These are phyloP conservation scores for Boletus reticulatus DNA, from an alignment of 768 basidiomycete species.

Conservation along the genomic window DNA sequence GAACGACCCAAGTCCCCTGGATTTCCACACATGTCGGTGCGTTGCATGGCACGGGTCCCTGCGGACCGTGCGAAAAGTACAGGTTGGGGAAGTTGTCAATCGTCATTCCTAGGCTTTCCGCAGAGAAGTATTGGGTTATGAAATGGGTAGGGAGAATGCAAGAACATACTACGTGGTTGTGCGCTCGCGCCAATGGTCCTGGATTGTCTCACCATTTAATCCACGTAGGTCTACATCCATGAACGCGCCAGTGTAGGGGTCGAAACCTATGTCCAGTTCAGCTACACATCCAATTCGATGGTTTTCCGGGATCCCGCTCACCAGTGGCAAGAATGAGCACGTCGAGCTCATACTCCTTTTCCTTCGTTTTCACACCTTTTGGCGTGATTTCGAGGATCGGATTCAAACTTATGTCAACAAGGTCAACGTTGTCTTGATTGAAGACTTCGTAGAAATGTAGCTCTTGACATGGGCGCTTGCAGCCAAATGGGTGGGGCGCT, in stretches of 20 bases:
- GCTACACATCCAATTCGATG: too few species aligned
- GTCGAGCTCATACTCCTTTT: constrained; percentile 5
- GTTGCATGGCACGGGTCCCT: constrained; percentile 9
- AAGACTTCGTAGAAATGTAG: constrained; percentile 9
- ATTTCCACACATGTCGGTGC: constrained; percentile 12
- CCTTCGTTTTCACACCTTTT: constrained; percentile 3
- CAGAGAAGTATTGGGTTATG: background rate
- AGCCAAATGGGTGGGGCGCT: constrained; percentile 9
- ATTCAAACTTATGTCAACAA: constrained; percentile 1
- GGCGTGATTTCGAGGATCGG: constrained; percentile 6
- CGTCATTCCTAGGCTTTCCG: constrained; percentile 7
- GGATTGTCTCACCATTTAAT: constrained; percentile 5
- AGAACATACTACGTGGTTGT: constrained; percentile 13
- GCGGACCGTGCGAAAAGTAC: constrained; percentile 14
- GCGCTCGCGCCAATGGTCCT: constrained; percentile 16
- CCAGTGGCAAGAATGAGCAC: constrained; percentile 8
- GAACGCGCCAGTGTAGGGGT: constrained; percentile 2
- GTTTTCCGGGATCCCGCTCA: background rate
- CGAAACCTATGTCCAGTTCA: background rate
- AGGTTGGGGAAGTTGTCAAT: constrained; percentile 16
- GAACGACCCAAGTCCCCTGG: constrained; percentile 4
- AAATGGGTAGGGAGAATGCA: background rate
- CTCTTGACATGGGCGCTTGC: constrained; percentile 6
- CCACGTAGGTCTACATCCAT: constrained; percentile 12
- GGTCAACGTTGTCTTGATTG: constrained; percentile 9